These are phyloP conservation scores for Herpetomonas samuelpessoai DNA, from an alignment of 208 protist species.

Conservation along the genomic window DNA sequence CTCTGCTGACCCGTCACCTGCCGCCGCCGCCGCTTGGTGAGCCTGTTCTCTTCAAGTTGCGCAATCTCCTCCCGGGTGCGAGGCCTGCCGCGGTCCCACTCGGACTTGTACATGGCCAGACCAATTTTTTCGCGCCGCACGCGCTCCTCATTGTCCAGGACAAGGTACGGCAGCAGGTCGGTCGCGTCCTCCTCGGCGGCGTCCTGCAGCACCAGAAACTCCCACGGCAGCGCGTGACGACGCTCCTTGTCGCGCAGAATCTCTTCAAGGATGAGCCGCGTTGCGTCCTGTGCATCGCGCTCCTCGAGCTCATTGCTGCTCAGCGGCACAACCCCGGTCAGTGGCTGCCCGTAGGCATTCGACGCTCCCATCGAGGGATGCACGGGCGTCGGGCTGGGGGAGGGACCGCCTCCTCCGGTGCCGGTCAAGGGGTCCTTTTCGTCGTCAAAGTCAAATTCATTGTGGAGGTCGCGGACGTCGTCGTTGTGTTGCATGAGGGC, in stretches of 20 bases:
- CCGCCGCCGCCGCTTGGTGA: constrained; percentile 36
- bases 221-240: constrained; percentile 77
- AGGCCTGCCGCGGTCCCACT: constrained; percentile 67
- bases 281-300: constrained; percentile 18
- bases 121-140: constrained; percentile 69
- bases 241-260: constrained; percentile 69
- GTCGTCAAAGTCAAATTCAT: constrained; percentile 70
- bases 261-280: constrained; percentile 30
- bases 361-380: neutral
- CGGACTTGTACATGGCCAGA: constrained; percentile 59
- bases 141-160: constrained; percentile 84
- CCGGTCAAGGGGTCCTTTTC: constrained; percentile 5
- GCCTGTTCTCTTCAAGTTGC: constrained; percentile 40
- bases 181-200: constrained; percentile 48
- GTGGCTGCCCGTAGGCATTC: constrained; percentile 5
- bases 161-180: constrained; percentile 69
- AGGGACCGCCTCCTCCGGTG: neutral
- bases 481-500: constrained; percentile 59
- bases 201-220: constrained; percentile 74
- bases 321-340: too few relatives aligned
- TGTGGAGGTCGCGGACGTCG: constrained; percentile 55
- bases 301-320: constrained; percentile 2
- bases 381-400: constrained; percentile 17
- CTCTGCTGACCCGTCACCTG: constrained; percentile 42
- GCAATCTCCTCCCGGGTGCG: constrained; percentile 71